phyloP scores from a whole-genome alignment of 2,329 filamentous ascomycete species.

The Fusarium marasasianum region DNA sequence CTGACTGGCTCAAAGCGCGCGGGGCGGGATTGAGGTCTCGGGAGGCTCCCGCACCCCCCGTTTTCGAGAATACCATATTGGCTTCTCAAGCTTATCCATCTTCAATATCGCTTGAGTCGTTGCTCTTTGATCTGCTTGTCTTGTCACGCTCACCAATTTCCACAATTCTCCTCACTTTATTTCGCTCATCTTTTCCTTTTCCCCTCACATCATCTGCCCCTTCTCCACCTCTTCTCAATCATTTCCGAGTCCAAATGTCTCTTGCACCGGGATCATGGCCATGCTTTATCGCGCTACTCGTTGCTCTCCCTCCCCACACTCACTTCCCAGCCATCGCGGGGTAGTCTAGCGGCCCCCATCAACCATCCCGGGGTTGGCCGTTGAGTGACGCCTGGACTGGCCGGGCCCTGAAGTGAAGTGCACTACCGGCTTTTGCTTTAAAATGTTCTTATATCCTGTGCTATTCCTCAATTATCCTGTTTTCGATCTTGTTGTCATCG shows the following conservation, averaged over 20 bases:
- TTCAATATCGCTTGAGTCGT: neutral
- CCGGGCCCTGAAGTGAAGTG: neutral
- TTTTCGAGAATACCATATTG: constrained; percentile 23
- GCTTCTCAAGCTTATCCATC: constrained; percentile 17
- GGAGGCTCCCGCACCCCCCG: constrained; percentile 35
- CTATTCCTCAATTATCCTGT: constrained; percentile 30
- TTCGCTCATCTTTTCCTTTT: constrained; percentile 8
- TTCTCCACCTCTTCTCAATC: constrained; percentile 2
- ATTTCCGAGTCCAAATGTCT: constrained; percentile 15
- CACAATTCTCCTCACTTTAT: neutral
- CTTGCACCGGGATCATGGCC: constrained; percentile 2
- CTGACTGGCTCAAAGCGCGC: constrained; percentile 36
- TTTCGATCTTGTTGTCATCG: constrained; percentile 28
- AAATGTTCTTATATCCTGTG: constrained; percentile 25
- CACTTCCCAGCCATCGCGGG: constrained; percentile 37
- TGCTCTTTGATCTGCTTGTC: neutral
- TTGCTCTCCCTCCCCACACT: constrained; percentile 36
- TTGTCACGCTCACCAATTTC: neutral
- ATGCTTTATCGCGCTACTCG: constrained; percentile 14
- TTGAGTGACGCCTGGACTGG: constrained; percentile 30
- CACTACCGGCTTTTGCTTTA: constrained; percentile 17
- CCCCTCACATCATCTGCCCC: constrained; percentile 7
- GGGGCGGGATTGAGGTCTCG: constrained; percentile 33
- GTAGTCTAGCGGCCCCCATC: constrained; percentile 36
- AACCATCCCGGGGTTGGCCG: constrained; percentile 32